Base-by-base conservation (phyloP, 257 asterid species). In the Jasminum sambac region DNA sequence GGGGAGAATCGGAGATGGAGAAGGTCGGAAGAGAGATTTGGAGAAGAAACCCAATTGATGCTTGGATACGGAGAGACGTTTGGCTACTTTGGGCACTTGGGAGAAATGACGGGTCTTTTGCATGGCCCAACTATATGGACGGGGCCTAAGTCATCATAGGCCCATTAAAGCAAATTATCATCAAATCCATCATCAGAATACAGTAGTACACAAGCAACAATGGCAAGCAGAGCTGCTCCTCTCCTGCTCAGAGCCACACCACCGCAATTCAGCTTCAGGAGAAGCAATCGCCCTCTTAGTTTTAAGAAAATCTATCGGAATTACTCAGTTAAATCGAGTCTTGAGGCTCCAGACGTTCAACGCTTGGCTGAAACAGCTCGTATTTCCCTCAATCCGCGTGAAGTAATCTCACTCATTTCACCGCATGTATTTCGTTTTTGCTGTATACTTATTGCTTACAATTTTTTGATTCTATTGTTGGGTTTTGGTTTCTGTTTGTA, bases 341-440 rank as follows among this genome's bases (percentile, higher is more conserved):
- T 91, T 52, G 89, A 87, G 65, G 87, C 94, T 25, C 95, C 95
- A 5, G 78, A 89, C 76, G 95, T 93, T 44, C 42, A 81, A 41
- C 87, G 81, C 50, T 77, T 94, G 70, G 96, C 97, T 30, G 84
- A 86, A 79, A 87, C 96, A 9, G 96, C 99, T 78, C 91, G 78
- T 19, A 91, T 91, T 76, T 89, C 90, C 57, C 86, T 91, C 69
- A 79, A 86, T n/a, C 74, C 84, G 11, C 67, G 77, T 38, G 80
- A 87, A 74, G 88, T 87, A 83, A 11, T 50, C 14, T 8, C 19
- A 14, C 72, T 63, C 65, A 30, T 19, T 70, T 72, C 66, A 13
- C 65, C 10, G n/a, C 24, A 10, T 50, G 21, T 9, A 9, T 55
- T 55, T 23, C 62, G 21, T 23, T 55, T 55, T 37, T 12, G 71